Evolutionary conservation across 208 protist species (phyloP).

Genomic region (Acanthamoeba divionensis): DNA sequence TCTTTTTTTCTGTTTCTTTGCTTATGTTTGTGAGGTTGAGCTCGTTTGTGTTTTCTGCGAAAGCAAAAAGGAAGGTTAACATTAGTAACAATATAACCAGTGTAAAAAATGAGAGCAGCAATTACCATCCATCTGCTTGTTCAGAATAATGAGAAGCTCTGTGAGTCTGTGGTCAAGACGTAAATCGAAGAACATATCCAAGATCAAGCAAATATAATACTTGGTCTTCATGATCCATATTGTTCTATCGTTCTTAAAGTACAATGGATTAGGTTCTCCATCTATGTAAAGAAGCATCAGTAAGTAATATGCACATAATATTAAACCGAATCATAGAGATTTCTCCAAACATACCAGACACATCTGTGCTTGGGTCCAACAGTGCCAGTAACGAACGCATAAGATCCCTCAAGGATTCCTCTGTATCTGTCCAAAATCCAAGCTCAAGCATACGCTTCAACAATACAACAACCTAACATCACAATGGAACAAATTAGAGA

Average conservation of each 20-base stretch:
- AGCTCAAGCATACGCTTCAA: conserved; percentile 43
- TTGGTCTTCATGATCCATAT: conserved; percentile 52
- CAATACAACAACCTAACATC: conserved; percentile 6
- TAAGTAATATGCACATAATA: too few species aligned
- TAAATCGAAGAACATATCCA: conserved; percentile 41
- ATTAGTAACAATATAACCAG: too few species aligned
- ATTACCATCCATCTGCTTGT: conserved; percentile 27
- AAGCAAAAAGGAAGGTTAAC: too few species aligned
- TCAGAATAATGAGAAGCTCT: conserved; percentile 8
- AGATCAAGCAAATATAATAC: conserved; percentile 17
- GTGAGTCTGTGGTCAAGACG: conserved; percentile 30
- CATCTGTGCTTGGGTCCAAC: conserved; percentile 23
- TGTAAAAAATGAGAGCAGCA: neutral
- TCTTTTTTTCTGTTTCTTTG: neutral
- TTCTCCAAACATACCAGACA: neutral
- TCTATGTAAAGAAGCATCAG: too few species aligned
- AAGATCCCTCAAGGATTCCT: neutral
- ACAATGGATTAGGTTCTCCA: neutral
- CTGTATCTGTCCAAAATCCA: neutral
- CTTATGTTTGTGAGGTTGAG: neutral
- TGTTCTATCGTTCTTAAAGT: neutral
- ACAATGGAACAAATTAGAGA: too few species aligned
- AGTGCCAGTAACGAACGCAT: neutral
- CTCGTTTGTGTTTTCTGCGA: neutral
- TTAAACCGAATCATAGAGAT: too few species aligned